A percentile compares a stretch with the other conserved stretches of the same genome.
These are phyloP conservation scores for Juglanconis sp. DNA, from an alignment of 2,329 filamentous ascomycete genomes.

Conservation along the genomic window DNA sequence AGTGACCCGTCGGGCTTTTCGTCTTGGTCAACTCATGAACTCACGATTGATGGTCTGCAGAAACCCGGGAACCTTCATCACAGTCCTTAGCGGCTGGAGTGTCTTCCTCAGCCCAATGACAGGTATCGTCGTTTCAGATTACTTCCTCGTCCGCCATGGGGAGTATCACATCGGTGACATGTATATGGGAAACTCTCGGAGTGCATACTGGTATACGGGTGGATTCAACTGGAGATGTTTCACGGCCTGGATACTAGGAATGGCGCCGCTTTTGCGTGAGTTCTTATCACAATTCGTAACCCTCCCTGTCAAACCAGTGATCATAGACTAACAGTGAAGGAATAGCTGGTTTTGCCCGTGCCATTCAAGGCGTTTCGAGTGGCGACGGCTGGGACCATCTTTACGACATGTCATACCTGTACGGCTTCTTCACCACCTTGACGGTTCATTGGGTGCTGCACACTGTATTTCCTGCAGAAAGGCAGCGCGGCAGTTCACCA, in stretches of 20 bases:
- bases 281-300: not conserved
- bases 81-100: slow-evolving; percentile 28
- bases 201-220: slow-evolving; percentile 40
- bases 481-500: slow-evolving; percentile 25
- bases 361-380: slow-evolving; percentile 20
- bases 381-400: slow-evolving; percentile 29
- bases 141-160: slow-evolving; percentile 38
- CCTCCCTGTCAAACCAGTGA: not conserved
- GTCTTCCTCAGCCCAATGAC: slow-evolving; percentile 48
- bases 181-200: slow-evolving; percentile 33
- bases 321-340: too few relatives aligned
- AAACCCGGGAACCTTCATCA: slow-evolving; percentile 40
- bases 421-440: slow-evolving; percentile 26
- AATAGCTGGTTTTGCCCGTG: slow-evolving; percentile 25
- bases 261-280: slow-evolving; percentile 30
- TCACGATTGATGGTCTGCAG: not conserved
- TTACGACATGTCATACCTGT: slow-evolving; percentile 29
- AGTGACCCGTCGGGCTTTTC: not conserved
- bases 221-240: slow-evolving; percentile 44
- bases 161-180: slow-evolving; percentile 42
- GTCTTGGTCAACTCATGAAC: not conserved
- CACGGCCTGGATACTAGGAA: slow-evolving; percentile 36
- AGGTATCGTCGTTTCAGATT: slow-evolving; percentile 43
- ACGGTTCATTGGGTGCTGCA: slow-evolving; percentile 23
- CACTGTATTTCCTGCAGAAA: slow-evolving; percentile 22